These are phyloP conservation scores for Microsporum audouinii DNA, from an alignment of 2,329 filamentous ascomycete species.

Conservation along the genomic window DNA sequence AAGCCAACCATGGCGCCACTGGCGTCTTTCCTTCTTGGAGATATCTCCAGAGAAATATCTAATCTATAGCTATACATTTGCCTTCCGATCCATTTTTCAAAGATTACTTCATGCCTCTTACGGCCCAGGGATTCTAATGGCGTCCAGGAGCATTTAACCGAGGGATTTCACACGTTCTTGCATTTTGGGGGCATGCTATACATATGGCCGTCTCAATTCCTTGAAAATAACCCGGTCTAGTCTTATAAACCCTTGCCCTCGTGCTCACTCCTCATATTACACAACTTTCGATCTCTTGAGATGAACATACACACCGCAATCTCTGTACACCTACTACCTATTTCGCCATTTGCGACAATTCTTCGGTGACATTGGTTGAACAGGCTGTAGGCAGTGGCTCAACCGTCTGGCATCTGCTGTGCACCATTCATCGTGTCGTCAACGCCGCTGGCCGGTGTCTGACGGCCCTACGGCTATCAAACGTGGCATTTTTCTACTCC, in stretches of 20 bases:
- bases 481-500: slow-evolving; percentile 4
- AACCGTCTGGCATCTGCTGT: neutral
- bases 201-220: neutral
- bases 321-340: neutral
- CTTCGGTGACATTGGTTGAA: neutral
- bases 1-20: neutral
- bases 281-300: neutral
- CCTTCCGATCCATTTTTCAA: neutral
- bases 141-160: neutral
- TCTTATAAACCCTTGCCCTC: neutral
- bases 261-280: neutral
- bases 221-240: neutral
- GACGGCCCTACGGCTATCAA: neutral
- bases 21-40: neutral
- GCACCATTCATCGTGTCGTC: neutral
- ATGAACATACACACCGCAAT: neutral
- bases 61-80: neutral
- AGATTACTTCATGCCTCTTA: neutral
- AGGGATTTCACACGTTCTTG: neutral
- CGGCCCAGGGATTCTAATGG: neutral
- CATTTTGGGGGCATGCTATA: neutral
- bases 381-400: neutral
- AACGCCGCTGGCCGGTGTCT: slow-evolving; percentile 11
- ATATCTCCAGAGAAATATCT: neutral
- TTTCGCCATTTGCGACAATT: neutral